Evolutionary conservation across 768 basidiomycete genomes (phyloP), one percentile per base, ranked within the genome.

Genomic region (Crucibulum laeve): DNA sequence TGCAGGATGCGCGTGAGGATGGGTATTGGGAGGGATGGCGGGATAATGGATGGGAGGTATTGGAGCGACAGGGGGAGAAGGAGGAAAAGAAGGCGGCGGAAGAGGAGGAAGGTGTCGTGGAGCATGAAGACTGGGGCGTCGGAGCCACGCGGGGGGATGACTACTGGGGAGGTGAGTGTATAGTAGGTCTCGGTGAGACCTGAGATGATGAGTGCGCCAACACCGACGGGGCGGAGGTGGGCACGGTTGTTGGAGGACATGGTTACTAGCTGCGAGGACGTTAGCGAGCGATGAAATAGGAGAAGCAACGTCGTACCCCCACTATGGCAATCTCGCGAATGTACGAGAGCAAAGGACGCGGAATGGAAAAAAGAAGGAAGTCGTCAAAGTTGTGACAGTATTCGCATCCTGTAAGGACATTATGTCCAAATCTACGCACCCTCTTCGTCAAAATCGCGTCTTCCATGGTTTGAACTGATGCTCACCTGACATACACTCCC

Each of bases 301-400:
- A 45, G 19, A 34, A 28, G 19, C 6, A 38, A 4, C n/a, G 37
- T 51, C 67, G 22, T 46, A 74, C 72, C 14, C 79, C 80, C 18
- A 83, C 58, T 19, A 85, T 60, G 1, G 70, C 68, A 13, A 73
- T 70, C 43, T 79, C 76, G 17, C 74, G 73, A 45, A 86, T 60
- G 51, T 87, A 88, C 25, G 77, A 70, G 7, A 84, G 65, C 17
- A 82, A 56, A 15, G 76, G 67, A 5, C 65, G 61, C 1, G 83
- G 77, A 19, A 84, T 55, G 5, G 76, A 71, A 55, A 75, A 82
- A 10, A 84, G 58, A 6, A 71, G 71, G 55, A 76, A 87, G 45
- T 88, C 85, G 21, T 72, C 58, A 40, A 69, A 69, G 11, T 80
- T 75, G 17, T 69, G 70, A 59, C 87, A 89, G 55, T 82, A 78